Conservation (phyloP, 2,329 filamentous ascomycete species). For the Fusarium sp. region DNA sequence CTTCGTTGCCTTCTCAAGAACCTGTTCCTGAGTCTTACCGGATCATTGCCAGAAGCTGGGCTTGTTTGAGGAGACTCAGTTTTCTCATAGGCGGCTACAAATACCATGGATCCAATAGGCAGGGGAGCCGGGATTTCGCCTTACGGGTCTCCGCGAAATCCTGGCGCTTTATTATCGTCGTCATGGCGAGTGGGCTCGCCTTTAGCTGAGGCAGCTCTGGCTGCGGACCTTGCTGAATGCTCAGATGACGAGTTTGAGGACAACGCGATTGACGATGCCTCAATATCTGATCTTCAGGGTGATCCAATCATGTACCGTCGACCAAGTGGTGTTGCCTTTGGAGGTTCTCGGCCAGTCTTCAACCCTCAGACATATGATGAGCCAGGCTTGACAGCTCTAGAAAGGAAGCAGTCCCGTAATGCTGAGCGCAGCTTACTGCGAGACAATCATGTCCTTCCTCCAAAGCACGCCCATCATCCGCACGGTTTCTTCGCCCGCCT, state of each 20-base stretch:
- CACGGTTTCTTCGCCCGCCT: conserved; percentile 53
- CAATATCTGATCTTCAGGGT: conserved; percentile 52
- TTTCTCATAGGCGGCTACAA: conserved; percentile 7
- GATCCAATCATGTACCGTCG: conserved; percentile 74
- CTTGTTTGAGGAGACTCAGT: conserved; percentile 13
- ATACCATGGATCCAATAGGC: conserved; percentile 34
- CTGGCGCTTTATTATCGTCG: conserved; percentile 48
- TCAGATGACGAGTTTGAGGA: conserved; percentile 64
- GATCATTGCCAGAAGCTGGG: conserved; percentile 16
- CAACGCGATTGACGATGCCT: conserved; percentile 46
- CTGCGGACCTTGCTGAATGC: conserved; percentile 73
- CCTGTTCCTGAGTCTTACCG: conserved; percentile 22
- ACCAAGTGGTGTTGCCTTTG: conserved; percentile 79
- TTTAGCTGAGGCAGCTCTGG: conserved; percentile 72
- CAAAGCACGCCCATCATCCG: conserved; percentile 60
- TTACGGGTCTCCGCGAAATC: conserved; percentile 36
- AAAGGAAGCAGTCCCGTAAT: conserved; percentile 66
- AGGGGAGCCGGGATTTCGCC: conserved; percentile 38
- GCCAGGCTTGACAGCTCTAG: conserved; percentile 62
- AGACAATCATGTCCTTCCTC: conserved; percentile 73
- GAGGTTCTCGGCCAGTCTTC: conserved; percentile 75
- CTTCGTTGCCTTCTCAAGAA: conserved; percentile 21
- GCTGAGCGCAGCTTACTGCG: conserved; percentile 70
- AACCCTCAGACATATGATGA: conserved; percentile 64
- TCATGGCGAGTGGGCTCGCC: conserved; percentile 71